These are phyloP conservation scores for Fusarium guadeloupense DNA, from an alignment of 2,329 filamentous ascomycete genomes.

Conservation along the genomic window DNA sequence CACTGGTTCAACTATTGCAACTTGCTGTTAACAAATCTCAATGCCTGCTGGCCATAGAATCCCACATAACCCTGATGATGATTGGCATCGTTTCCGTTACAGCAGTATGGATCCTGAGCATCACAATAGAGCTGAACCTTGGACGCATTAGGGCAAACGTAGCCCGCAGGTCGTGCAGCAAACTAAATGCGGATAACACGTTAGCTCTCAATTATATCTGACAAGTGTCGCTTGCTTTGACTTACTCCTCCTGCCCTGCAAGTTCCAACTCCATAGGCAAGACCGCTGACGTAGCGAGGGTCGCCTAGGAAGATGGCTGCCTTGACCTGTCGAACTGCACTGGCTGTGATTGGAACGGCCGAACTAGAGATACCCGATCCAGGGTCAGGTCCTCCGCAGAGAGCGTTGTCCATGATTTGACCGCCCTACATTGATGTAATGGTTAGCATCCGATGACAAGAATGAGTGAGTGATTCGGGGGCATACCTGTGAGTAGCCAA, in stretches of 20 bases:
- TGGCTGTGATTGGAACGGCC: slow-evolving; percentile 54
- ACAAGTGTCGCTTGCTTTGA: neutral
- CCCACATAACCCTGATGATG: slow-evolving; percentile 71
- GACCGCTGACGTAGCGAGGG: slow-evolving; percentile 64
- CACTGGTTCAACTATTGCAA: too few species aligned
- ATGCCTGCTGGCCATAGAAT: slow-evolving; percentile 67
- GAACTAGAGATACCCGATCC: slow-evolving; percentile 57
- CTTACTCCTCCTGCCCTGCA: slow-evolving; percentile 66
- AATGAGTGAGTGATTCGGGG: fast-evolving
- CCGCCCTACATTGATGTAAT: slow-evolving; percentile 55
- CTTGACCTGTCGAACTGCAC: slow-evolving; percentile 65
- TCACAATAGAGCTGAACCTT: slow-evolving; percentile 74
- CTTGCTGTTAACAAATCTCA: slow-evolving; percentile 65
- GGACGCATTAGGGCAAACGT: slow-evolving; percentile 60
- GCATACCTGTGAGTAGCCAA: slow-evolving; percentile 69
- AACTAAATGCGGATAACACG: slow-evolving; percentile 55
- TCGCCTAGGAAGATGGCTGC: slow-evolving; percentile 73
- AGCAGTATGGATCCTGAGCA: slow-evolving; percentile 71
- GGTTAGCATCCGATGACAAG: neutral
- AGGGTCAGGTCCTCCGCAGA: slow-evolving; percentile 67
- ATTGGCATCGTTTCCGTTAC: slow-evolving; percentile 67
- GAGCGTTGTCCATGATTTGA: slow-evolving; percentile 70
- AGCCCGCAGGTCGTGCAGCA: slow-evolving; percentile 65
- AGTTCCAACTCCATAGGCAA: slow-evolving; percentile 69
- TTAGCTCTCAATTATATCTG: too few species aligned